Percentiles rank a stretch among this genome's conserved stretches.
phyloP scores from a whole-genome alignment of 2,329 filamentous ascomycete genomes.

The Chaetothyriales sp. region DNA sequence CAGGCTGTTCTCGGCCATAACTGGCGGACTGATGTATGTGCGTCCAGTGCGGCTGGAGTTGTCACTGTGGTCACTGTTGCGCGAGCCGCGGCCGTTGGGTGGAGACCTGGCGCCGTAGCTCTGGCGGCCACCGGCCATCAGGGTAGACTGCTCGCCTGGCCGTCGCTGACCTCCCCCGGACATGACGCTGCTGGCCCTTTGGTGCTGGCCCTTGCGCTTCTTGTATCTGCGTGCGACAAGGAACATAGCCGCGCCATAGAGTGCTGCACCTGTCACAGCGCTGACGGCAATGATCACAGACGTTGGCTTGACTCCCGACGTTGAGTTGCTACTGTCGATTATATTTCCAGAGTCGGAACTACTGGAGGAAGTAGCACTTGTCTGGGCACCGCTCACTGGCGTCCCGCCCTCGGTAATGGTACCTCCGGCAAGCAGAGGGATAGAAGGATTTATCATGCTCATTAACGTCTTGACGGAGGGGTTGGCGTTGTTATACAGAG shows the following conservation, averaged over 20 bases:
- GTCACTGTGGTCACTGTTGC: constrained; percentile 53
- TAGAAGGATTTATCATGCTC: constrained; percentile 67
- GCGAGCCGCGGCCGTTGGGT: constrained; percentile 33
- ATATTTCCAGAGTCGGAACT: constrained; percentile 30
- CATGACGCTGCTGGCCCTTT: constrained; percentile 60
- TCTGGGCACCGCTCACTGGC: constrained; percentile 23
- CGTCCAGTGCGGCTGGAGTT: constrained; percentile 37
- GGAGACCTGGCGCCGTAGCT: constrained; percentile 30
- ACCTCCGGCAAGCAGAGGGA: constrained; percentile 49
- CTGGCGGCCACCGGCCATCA: constrained; percentile 42
- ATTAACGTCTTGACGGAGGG: constrained; percentile 59
- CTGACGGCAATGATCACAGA: constrained; percentile 60
- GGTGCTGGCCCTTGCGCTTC: constrained; percentile 65
- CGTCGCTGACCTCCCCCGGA: constrained; percentile 35
- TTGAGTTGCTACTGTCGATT: constrained; percentile 19
- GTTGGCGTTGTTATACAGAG: constrained; percentile 58
- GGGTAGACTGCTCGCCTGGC: constrained; percentile 26
- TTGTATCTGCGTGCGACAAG: constrained; percentile 82
- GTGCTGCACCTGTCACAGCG: constrained; percentile 61
- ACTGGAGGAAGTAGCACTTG: constrained; percentile 34
- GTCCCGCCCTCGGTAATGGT: constrained; percentile 28
- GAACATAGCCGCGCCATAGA: constrained; percentile 93
- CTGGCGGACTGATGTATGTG: constrained; percentile 71
- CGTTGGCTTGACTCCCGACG: constrained; percentile 27
- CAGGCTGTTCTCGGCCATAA: constrained; percentile 86